Evolutionary conservation across 1,284 basidiomycete genomes (phyloP).

Genomic region (Vanrija sp.): DNA sequence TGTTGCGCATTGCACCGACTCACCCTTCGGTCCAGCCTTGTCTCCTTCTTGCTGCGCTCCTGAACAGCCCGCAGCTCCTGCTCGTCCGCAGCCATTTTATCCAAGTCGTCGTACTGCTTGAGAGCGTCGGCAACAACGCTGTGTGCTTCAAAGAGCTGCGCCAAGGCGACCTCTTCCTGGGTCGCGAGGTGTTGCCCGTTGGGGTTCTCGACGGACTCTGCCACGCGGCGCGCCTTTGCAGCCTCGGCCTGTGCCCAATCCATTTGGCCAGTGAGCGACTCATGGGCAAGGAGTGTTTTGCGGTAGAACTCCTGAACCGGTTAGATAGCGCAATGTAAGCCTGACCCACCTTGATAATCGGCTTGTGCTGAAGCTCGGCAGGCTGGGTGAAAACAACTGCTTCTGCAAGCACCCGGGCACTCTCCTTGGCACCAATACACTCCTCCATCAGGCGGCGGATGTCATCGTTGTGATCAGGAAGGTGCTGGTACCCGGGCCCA

Average conservation of each 20-base stretch:
- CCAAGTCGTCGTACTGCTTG: constrained; percentile 43
- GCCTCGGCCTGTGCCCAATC: constrained; percentile 52
- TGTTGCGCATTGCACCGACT: constrained; percentile 17
- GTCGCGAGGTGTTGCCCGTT: constrained; percentile 5
- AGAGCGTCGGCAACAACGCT: constrained; percentile 35
- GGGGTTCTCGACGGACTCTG: constrained; percentile 9
- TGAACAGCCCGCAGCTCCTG: constrained; percentile 39
- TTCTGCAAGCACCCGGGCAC: constrained; percentile 38
- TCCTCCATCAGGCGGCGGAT: constrained; percentile 38
- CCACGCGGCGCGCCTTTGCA: constrained; percentile 27
- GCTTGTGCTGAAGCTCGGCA: constrained; percentile 32
- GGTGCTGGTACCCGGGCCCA: constrained; percentile 26
- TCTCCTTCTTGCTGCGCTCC: constrained; percentile 48
- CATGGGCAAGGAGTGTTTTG: constrained; percentile 45
- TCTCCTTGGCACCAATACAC: constrained; percentile 35
- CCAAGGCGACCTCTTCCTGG: constrained; percentile 41
- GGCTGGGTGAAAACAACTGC: constrained; percentile 38
- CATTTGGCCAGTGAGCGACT: constrained; percentile 48
- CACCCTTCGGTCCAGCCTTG: constrained; percentile 33
- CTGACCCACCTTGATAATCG: constrained; percentile 34
- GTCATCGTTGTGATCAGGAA: constrained; percentile 41
- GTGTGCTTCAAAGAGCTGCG: constrained; percentile 40
- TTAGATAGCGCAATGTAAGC: not conserved
- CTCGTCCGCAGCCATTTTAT: constrained; percentile 36
- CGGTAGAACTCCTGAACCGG: constrained; percentile 45